Base-by-base conservation (phyloP, 2,329 filamentous ascomycete genomes). In the Xylariaceae sp. region DNA sequence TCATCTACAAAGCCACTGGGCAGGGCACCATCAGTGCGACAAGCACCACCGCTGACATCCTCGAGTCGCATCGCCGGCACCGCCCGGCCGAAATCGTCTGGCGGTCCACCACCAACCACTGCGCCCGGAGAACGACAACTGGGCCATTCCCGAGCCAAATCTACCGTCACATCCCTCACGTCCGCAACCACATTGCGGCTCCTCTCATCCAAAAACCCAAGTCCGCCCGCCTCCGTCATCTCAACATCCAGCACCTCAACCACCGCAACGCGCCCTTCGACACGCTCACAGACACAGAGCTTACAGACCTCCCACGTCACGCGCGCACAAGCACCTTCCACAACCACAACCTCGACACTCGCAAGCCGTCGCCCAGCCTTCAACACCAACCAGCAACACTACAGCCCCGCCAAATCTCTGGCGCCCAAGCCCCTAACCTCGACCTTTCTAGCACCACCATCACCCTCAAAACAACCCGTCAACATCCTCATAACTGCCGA, bases 341-440 rank as follows among this genome's bases (percentile, higher is more conserved):
- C 55, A 48, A 56, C 65, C 50, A 28, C 59, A 55, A 54, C 61
- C 62, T 50, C 60, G 60, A 42, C 57, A 59, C 1, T 53, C 55
- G 55, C 50, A 57, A 53, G 4, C 56, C 53, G 53, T 47, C 60
- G 36, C 9, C 81, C 83, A 0, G 71, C 77, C 43, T 87, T 87
- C 68, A 80, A 75, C 44, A 86, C 80, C 1, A 76, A 82, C 38
- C 84, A 88, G 59, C 84, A 88, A 59, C 83, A 87, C 69, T 87
- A 81, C 70, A 85, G 82, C 28, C 85, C 86, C 0, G 80, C 80
- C 42, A 87, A 87, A 62, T 75, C 73, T 4, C 70, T 75, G 9
- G 76, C 79, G 0, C 81, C 84, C 0, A 88, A 88, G 55, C 82
- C 84, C 5, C 72, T 82, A n/a, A 80, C 80, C 0, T 72, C 81